Base-by-base conservation (phyloP, 768 basidiomycete genomes). In the Pleurotus platypus region DNA sequence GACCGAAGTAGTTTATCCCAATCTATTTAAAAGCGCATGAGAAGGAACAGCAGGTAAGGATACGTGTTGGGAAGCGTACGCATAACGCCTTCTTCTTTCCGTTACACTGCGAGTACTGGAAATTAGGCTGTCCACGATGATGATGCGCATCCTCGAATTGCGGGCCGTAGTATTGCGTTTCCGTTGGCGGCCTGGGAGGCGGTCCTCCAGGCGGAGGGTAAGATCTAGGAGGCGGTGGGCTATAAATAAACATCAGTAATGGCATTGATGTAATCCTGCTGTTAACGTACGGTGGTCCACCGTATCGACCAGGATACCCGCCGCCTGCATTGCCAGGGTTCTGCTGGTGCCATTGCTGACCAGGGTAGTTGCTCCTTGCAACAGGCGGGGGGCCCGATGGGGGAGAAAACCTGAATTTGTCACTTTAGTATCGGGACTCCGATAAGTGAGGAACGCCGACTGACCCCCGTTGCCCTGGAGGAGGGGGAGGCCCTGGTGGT, bases 61-160 rank as follows among this genome's bases (percentile, higher is more conserved):
- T 26, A 5, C 24, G 24, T 26, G 24, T 26, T 26, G 24, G 24
- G 20, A 43, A 22, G 70, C 89, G 59, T 69, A 94, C 92, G 57
- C 88, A 89, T 9, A 98, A 77, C 0, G 94, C 96, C 70, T 94
- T 98, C 71, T 87, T 88, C 71, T 78, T 85, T 27, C 94, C 92
- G 16, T 74, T 92, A 66, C 95, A 97, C 63, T 92, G 91, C 2
- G 92, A 94, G 64, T 92, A 94, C 63, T 90, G 87, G 75, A 92
- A 94, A 69, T 71, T 90, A 2, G 82, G 79, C 61, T 89, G 84
- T 38, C 76, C 73, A 50, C 71, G 69, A 35, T 75, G 74, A 43
- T 79, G 73, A 16, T 79, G 72, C 2, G 72, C 57, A 18, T 70
- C 76, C 58, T 83, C 75, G 48, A 79, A 70, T 50, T 84, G 83